Evolutionary conservation across 2,329 filamentous ascomycete species (phyloP), one percentile per base, ranked within the genome.

Genomic region (Lasiodiplodia sp.): DNA sequence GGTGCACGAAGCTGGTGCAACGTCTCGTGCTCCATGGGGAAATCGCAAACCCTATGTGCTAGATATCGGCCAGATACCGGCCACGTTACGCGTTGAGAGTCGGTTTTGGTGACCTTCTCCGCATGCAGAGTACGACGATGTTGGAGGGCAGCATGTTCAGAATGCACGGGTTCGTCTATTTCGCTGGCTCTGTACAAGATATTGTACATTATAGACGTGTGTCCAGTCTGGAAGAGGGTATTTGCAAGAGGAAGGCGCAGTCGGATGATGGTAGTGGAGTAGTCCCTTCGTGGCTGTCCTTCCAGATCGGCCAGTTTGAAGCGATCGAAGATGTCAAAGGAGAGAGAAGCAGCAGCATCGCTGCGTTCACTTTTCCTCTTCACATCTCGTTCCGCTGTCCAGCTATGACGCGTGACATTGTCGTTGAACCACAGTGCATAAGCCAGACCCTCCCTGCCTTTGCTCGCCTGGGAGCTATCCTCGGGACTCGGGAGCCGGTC

Each of bases 181-280:
- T 38, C 6, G 37, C 14, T 23, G 25, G 34, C 18, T 5, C 4
- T 34, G 77, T 77, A 80, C 0, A 40, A 71, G 1, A 75, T 74
- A 2, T 70, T 52, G 18, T 69, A 74, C 73, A 78, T 74, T 23
- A 75, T 77, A 25, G 69, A 73, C 40, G 72, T 73, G 31, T 82
- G 83, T 56, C 89, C 91, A 70, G 90, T 95, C 49, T 89, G 87
- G 75, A 96, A 96, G 7, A 93, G 81, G 0, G 93, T 96, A 74
- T 93, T 92, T 51, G 92, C 90, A 31, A 96, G 81, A 2, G 92
- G 92, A 3, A 63, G 44, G 23, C 34, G 40, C 12, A 63, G 40
- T 28, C 58, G 40, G 23, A 49, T 4, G 2, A 94, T 6, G 12
- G 18, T 34, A 6, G 47, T 23, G 11, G 7, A 87, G 66, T 86